Evolutionary conservation across 345 rosid genomes (phyloP).

Genomic region (Anacardium occidentale): DNA sequence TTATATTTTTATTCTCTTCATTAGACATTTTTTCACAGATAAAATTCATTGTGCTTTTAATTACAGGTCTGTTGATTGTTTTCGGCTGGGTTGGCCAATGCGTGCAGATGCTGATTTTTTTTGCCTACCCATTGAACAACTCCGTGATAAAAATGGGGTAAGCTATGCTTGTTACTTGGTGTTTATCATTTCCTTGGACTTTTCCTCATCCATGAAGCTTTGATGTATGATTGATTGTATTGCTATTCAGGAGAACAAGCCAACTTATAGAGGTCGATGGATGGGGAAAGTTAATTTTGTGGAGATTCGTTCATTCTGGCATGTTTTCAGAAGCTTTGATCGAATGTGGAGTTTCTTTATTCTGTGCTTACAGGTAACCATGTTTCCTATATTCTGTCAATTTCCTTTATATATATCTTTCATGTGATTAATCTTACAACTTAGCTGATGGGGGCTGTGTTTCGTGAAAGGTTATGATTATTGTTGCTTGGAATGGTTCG

Average conservation of each 20-base stretch:
- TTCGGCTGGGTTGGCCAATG: constrained; percentile 99
- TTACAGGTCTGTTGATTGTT: constrained; percentile 93
- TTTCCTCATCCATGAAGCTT: neutral
- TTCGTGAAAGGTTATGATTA: constrained; percentile 78
- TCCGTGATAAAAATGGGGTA: constrained; percentile 64
- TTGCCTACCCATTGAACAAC: constrained; percentile 36
- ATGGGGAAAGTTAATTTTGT: constrained; percentile 96
- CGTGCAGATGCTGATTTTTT: constrained; percentile 96
- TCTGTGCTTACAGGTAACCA: constrained; percentile 76
- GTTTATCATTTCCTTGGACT: neutral
- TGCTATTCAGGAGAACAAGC: constrained; percentile 65
- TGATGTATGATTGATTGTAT: constrained; percentile 6
- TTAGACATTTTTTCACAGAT: constrained; percentile 2
- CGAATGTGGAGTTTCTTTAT: constrained; percentile 99
- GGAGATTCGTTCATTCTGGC: constrained; percentile 97
- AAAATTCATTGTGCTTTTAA: constrained; percentile 17
- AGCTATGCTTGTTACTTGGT: constrained; percentile 17
- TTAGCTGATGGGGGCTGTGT: constrained; percentile 23
- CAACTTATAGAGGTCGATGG: constrained; percentile 66
- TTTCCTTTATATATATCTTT: constrained; percentile 7
- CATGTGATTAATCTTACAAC: constrained; percentile 14
- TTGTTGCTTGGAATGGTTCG: constrained; percentile 88
- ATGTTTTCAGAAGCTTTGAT: constrained; percentile 96
- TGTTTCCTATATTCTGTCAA: neutral
- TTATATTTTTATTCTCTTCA: constrained; percentile 3